Conservation (phyloP, 73 alveolate genomes). For the Paramecium tetraurelia region DNA sequence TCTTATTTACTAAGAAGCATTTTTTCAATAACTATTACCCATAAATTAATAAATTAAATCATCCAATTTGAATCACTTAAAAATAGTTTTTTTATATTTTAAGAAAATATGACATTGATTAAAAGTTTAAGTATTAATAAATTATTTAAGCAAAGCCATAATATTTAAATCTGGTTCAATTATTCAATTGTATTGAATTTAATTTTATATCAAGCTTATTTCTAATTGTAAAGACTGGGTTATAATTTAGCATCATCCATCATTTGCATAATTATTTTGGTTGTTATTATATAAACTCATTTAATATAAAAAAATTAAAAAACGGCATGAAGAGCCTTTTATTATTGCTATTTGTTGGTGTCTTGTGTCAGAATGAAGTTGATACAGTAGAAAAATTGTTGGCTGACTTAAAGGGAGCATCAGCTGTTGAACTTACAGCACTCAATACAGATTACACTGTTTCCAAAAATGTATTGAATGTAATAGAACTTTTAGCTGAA, state of each 20-base stretch:
- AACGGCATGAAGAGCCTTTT: slow-evolving; percentile 39
- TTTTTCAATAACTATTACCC: no score
- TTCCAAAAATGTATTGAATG: slow-evolving; percentile 30
- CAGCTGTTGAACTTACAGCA: slow-evolving; percentile 35
- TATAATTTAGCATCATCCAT: neutral
- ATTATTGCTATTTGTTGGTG: neutral
- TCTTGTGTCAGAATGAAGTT: neutral
- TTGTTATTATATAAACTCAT: neutral
- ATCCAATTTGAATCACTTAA: no score
- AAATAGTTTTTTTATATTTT: no score
- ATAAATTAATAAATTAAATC: neutral
- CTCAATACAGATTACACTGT: slow-evolving; percentile 38
- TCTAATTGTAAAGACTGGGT: neutral
- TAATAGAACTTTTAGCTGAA: neutral
- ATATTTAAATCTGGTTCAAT: no score
- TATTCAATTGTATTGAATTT: no score
- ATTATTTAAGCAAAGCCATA: no score
- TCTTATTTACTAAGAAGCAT: no score
- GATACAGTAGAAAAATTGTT: slow-evolving; percentile 41
- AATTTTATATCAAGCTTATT: neutral
- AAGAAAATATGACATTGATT: no score
- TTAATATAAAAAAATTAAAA: slow-evolving; percentile 14
- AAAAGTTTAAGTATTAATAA: no score
- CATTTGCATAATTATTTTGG: neutral
- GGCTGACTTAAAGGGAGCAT: slow-evolving; percentile 37